Evolutionary conservation across 2,329 filamentous ascomycete species (phyloP).

Genomic region (Polychaeton citri): DNA sequence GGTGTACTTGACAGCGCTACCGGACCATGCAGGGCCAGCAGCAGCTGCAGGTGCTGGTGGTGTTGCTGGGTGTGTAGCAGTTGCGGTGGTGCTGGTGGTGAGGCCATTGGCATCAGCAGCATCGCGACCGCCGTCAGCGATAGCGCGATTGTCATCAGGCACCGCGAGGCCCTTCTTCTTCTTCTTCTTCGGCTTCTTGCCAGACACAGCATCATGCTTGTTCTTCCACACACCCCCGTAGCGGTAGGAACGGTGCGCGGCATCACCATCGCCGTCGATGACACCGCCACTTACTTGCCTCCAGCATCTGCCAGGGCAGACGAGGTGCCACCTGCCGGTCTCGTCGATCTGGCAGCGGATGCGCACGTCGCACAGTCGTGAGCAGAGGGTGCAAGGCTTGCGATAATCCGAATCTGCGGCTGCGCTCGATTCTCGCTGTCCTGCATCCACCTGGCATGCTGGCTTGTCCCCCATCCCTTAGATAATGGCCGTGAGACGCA

Average conservation of each 20-base stretch:
- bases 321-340: conserved; percentile 28
- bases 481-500: too few relatives aligned
- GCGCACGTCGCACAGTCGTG: conserved; percentile 23
- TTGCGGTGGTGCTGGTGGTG: too few relatives aligned
- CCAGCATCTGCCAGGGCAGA: conserved; percentile 33
- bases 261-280: conserved; percentile 25
- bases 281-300: conserved; percentile 29
- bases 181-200: conserved; percentile 29
- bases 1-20: too few relatives aligned
- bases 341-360: conserved; percentile 32
- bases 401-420: conserved; percentile 6
- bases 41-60: too few relatives aligned
- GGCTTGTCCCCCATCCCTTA: too few relatives aligned
- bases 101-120: too few relatives aligned
- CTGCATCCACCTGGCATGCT: too few relatives aligned
- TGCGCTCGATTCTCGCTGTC: conserved; percentile 23
- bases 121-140: too few relatives aligned
- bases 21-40: too few relatives aligned
- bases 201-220: conserved; percentile 26
- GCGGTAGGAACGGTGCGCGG: conserved; percentile 22
- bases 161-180: conserved; percentile 16
- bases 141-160: too few relatives aligned
- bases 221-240: conserved; percentile 33
- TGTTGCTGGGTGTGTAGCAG: too few relatives aligned
- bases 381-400: conserved; percentile 30